Evolutionary conservation across 2,329 filamentous ascomycete species (phyloP).

Genomic region (Claviceps fusiformis): DNA sequence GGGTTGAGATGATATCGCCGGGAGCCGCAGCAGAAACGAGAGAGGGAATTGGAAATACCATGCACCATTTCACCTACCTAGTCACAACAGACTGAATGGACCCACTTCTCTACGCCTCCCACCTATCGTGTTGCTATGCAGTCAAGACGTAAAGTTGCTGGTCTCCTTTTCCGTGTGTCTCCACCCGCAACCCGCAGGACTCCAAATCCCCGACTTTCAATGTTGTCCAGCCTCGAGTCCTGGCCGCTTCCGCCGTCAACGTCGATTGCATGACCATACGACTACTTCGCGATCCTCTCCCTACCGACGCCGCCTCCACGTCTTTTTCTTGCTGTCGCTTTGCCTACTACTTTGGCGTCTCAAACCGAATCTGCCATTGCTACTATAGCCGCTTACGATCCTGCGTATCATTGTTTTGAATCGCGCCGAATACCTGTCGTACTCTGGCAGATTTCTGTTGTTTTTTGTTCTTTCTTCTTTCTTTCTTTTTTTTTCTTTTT

Average conservation of each 20-base stretch:
- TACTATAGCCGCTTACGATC: neutral
- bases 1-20: neutral
- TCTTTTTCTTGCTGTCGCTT: neutral
- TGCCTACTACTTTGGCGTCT: neutral
- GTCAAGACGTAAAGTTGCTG: neutral
- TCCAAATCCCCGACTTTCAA: neutral
- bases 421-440: neutral
- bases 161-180: constrained; percentile 1
- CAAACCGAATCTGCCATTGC: neutral
- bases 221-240: neutral
- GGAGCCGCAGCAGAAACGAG: neutral
- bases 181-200: neutral
- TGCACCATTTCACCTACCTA: no score
- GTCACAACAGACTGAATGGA: neutral
- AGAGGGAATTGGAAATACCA: neutral
- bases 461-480: no score
- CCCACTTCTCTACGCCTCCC: neutral
- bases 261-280: neutral
- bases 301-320: neutral
- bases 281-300: neutral
- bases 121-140: neutral
- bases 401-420: neutral
- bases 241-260: neutral
- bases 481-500: no score
- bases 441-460: neutral